Conservation (phyloP, 2,329 filamentous ascomycete genomes). For the Chrysoporthe deuterocubensis region DNA sequence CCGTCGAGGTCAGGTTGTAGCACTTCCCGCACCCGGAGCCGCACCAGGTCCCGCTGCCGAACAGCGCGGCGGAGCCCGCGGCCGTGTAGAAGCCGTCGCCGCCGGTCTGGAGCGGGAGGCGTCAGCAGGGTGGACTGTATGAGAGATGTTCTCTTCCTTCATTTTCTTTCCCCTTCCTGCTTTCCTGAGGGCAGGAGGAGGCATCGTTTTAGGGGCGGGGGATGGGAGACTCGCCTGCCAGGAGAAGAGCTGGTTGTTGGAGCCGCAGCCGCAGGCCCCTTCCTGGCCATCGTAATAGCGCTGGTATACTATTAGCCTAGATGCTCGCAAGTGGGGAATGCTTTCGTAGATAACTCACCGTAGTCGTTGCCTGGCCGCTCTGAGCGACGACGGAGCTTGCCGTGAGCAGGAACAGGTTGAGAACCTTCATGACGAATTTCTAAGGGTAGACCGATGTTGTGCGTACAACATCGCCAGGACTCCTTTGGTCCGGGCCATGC, state of each 20-base stretch:
- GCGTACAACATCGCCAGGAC: not conserved
- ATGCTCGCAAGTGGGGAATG: not conserved
- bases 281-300: constrained; percentile 25
- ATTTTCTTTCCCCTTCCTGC: not conserved
- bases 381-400: constrained; percentile 20
- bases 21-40: constrained; percentile 37
- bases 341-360: constrained; percentile 1
- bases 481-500: not conserved
- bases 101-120: not conserved
- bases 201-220: not conserved
- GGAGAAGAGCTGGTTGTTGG: constrained; percentile 2
- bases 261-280: constrained; percentile 25
- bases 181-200: not conserved
- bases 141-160: not conserved
- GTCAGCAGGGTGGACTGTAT: not conserved
- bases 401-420: constrained; percentile 3
- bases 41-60: constrained; percentile 34
- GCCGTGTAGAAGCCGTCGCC: constrained; percentile 33
- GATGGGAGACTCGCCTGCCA: constrained; percentile 20
- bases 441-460: not conserved
- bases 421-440: constrained; percentile 11
- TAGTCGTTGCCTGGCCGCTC: constrained; percentile 27
- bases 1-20: constrained; percentile 37
- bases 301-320: not conserved
- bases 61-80: constrained; percentile 34